Conservation (phyloP, 1,139 yeast genomes). For the Saccharomyces hybrid region DNA sequence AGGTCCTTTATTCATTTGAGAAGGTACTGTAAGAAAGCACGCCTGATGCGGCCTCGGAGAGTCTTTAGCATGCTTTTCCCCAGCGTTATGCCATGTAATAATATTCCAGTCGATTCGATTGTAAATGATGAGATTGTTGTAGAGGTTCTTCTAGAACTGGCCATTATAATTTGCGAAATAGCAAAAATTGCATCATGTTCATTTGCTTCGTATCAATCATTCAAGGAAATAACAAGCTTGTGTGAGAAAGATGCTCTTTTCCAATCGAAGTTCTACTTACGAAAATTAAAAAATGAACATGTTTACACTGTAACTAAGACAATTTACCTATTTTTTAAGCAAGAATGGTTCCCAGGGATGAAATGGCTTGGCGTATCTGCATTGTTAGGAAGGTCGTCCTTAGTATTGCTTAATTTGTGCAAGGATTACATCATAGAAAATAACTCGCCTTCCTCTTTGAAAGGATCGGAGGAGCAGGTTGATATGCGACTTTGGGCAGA, state of each 20-base stretch:
- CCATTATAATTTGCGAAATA: conserved; percentile 51
- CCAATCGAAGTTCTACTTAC: conserved; percentile 33
- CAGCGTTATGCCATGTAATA: conserved; percentile 54
- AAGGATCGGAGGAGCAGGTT: conserved; percentile 42
- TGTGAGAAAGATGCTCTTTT: conserved; percentile 35
- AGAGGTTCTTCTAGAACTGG: conserved; percentile 65
- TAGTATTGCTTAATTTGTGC: conserved; percentile 51
- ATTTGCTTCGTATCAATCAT: conserved; percentile 44
- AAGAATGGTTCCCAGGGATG: conserved; percentile 55
- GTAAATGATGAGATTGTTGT: conserved; percentile 65
- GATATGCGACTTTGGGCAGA: conserved; percentile 59
- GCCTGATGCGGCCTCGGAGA: conserved; percentile 51
- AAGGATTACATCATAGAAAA: conserved; percentile 47
- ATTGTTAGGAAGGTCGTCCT: conserved; percentile 51
- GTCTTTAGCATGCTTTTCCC: conserved; percentile 66
- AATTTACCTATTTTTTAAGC: conserved; percentile 49
- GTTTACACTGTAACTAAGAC: conserved; percentile 40
- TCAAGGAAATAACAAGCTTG: conserved; percentile 35
- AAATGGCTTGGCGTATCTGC: conserved; percentile 68
- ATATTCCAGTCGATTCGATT: conserved; percentile 63
- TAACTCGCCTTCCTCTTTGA: conserved; percentile 43
- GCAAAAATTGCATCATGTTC: conserved; percentile 45
- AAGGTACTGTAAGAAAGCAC: conserved; percentile 46
- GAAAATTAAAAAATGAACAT: conserved; percentile 29
- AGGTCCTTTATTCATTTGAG: conserved; percentile 47